Base-by-base conservation (phyloP, 148 eudicot species). In the Rhododendron ferrugineum region DNA sequence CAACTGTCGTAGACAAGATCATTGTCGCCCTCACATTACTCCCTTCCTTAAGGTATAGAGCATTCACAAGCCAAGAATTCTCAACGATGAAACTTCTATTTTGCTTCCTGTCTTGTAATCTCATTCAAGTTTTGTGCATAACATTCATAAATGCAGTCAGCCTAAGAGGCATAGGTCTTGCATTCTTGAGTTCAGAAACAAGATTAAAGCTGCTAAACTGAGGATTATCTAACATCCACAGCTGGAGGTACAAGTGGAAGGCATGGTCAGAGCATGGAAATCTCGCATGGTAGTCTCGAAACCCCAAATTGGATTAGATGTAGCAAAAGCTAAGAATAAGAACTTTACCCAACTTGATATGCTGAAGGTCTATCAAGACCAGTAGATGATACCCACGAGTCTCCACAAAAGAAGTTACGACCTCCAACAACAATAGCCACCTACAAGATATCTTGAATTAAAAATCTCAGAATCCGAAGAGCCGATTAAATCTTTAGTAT, bases 371-470 rank as follows among this genome's bases (percentile, higher is more conserved):
- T 93, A 87, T 97, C 98, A 44, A 92, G 92, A 82, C 96, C 99
- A 87, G 99, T 95, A 66, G 94, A 85, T 76, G 90, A 89, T 40
- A 93, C 91, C 99, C 98, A 97, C 5, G 96, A 89, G 83, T 97
- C 94, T 86, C 98, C 98, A 86, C 98, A 97, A 89, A 95, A 95
- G 88, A 97, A 95, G 87, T 97, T 95, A 52, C 98, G 95, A 34
- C 98, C 99, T 78, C 99, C 99, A 90, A 95, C 90, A 86, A 94
- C 98, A 87, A 97, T 90, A 26, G 98, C 98, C 81, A 95, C 98
- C 99, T 97, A 85, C 75, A 70, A 32, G 32, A 64, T 64, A 64
- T n/a, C 72, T 64, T 64, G 9, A 64, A n/a, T 64, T 64, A n/a
- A 64, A 26, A n/a, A n/a, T 64, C 72, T 64, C 3, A 42, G 82